These are phyloP conservation scores for Lentinus tigrinus DNA, from an alignment of 768 basidiomycete species.

Conservation along the genomic window DNA sequence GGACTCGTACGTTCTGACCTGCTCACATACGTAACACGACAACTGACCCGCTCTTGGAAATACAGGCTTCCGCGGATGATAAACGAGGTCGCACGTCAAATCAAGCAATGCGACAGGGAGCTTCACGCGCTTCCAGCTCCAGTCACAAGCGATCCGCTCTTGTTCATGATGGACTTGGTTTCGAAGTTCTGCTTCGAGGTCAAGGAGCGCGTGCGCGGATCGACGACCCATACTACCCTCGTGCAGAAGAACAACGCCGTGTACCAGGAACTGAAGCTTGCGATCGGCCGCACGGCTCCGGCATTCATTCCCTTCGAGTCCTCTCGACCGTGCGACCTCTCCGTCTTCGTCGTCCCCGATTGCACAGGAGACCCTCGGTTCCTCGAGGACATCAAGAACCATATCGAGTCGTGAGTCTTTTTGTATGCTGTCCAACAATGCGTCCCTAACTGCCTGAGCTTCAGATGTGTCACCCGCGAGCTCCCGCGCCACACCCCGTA, in stretches of 20 bases:
- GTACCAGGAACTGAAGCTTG: constrained; percentile 34
- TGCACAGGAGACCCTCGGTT: constrained; percentile 20
- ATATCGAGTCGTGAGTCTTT: constrained; percentile 33
- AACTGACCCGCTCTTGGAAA: not conserved
- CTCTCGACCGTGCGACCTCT: not conserved
- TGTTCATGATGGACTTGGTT: constrained; percentile 18
- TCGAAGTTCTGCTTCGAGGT: constrained; percentile 12
- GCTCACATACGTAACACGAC: no score
- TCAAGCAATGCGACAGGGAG: constrained; percentile 1
- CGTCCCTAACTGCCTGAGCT: not conserved
- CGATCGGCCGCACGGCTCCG: constrained; percentile 39
- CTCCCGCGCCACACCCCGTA: constrained; percentile 46
- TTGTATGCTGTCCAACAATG: not conserved
- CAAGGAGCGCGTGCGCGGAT: constrained; percentile 9
- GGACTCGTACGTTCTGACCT: not conserved
- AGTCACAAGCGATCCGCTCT: constrained; percentile 16
- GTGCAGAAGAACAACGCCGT: constrained; percentile 34
- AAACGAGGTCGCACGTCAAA: constrained; percentile 11
- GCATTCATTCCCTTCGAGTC: constrained; percentile 37
- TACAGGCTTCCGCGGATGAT: constrained; percentile 12
- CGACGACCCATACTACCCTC: constrained; percentile 30
- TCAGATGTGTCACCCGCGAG: constrained; percentile 40
- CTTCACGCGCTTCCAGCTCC: constrained; percentile 12
- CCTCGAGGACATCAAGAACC: constrained; percentile 32
- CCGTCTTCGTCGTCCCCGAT: not conserved